Evolutionary conservation across 2,329 filamentous ascomycete species (phyloP).

Genomic region (Pseudogymnoascus sp.): DNA sequence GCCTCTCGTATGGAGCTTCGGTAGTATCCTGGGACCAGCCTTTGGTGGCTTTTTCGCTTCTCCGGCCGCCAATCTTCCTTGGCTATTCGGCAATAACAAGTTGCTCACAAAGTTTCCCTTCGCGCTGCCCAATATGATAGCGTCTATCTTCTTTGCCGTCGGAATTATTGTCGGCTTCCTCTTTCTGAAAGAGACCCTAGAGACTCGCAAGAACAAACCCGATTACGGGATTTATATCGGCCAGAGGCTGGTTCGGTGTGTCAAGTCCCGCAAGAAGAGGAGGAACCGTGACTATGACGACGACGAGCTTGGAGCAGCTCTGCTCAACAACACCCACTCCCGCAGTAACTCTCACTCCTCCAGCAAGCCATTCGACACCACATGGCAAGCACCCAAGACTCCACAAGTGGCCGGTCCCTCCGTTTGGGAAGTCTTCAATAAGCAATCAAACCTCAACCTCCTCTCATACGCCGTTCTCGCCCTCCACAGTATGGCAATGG

Average conservation of each 20-base stretch:
- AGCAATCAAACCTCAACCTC: conserved; percentile 67
- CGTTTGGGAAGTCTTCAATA: conserved; percentile 60
- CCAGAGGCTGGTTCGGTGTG: conserved; percentile 45
- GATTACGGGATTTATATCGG: conserved; percentile 75
- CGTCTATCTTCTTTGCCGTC: conserved; percentile 65
- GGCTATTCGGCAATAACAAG: conserved; percentile 54
- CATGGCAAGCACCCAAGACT: conserved; percentile 13
- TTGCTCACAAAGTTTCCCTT: conserved; percentile 76
- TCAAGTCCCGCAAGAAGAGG: conserved; percentile 13
- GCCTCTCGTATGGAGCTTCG: conserved; percentile 84
- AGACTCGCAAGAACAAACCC: conserved; percentile 53
- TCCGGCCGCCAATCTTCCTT: conserved; percentile 65
- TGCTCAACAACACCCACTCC: conserved; percentile 35
- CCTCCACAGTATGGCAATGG: conserved; percentile 73
- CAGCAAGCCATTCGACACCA: conserved; percentile 17
- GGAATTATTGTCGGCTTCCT: conserved; percentile 66
- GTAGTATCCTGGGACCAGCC: conserved; percentile 77
- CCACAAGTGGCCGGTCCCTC: conserved; percentile 24
- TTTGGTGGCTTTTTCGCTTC: conserved; percentile 82
- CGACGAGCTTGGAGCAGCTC: conserved; percentile 46
- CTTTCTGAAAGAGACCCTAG: conserved; percentile 80
- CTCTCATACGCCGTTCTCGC: conserved; percentile 72
- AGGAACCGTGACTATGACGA: conserved; percentile 35
- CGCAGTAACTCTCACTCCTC: conserved; percentile 19
- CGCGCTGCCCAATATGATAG: conserved; percentile 71